Evolutionary conservation across 208 protist genomes (phyloP), one percentile per base, ranked within the genome.

Genomic region (Leishmania gerbilli): DNA sequence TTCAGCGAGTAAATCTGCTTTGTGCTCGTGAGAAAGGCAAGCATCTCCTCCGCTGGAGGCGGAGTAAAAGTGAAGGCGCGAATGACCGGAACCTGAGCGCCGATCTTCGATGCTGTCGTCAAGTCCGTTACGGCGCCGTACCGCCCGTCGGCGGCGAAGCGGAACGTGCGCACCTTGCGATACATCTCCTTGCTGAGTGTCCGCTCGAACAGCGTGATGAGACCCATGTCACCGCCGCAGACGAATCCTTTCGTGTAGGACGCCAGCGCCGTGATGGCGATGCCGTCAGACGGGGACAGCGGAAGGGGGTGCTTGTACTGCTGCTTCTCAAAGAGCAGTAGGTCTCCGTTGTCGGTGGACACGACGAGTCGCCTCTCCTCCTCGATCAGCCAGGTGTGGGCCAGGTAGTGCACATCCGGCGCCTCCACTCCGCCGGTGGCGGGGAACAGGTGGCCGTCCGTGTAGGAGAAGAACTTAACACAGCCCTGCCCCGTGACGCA

Each of bases 221-320:
- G 83, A n/a, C 98, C 97, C 88, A 97, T 95, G 78, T 99, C 97
- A 21, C 96, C 93, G 8, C 96, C 98, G 75, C 96, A 98, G 37
- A 99, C 95, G 80, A 99, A 99, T 31, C 98, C 98, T 78, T 99
- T 99, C 45, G 86, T 93, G 87, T 97, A 98, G n/a, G 88, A 79
- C 58, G 92, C 85, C 40, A 99, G 84, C 6, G 92, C 81, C 56
- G 91, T 95, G 83, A 99, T 98, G n/a, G 93, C 90, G 71, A 98
- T 85, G 15, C 94, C 95, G 81, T 98, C 96, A 11, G 92, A 95
- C 31, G 95, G 96, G 7, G 93, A 97, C 11, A 97, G 78, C 34
- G 94, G 94, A 49, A 98, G 84, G n/a, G 93, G 86, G 83, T 93
- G 92, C 78, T 90, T 90, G 74, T 96, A 96, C 81, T 98, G 96